Evolutionary conservation across 2,329 filamentous ascomycete species (phyloP), one percentile per base, ranked within the genome.

Genomic region (Arthrobotrys iridis): DNA sequence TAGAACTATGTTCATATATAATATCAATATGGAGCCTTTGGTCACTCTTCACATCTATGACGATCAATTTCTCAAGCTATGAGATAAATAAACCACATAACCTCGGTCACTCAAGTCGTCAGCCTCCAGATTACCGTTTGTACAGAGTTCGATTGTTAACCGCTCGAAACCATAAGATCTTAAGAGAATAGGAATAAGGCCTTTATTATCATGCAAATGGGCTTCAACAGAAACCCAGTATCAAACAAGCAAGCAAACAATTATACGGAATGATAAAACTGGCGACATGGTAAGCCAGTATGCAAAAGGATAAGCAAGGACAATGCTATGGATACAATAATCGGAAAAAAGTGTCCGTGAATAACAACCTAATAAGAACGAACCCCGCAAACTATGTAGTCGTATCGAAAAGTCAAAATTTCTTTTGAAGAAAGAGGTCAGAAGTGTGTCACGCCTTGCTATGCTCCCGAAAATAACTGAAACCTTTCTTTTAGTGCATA

Each of bases 391-490:
- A 57, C 52, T 41, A 74, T 74, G 65, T 70, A 70, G 60, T 30
- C 57, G 43, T 57, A 35, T 52, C 3, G 24, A 52, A 52, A 70
- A 62, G 52, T 33, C 2, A n/a, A 62, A 45, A 45, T 15, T 37
- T 62, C 35, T 70, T 70, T 70, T 35, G 11, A 37, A 57, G 13
- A 13, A 74, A 74, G 7, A 66, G 28, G 22, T 43, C 8, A 52
- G 50, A 60, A 67, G 37, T 30, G 48, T 65, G 26, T 57, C 58
- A 75, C 71, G 71, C 70, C 70, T 40, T 75, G 70, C 71, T 68
- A 75, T 75, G 71, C 71, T 68, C 37, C 37, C 50, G 28, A 55
- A 55, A 55, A 50, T 68, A 67, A 75, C 24, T 43, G 41, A 48
- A 41, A 45, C 26, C 40, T 55, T 67, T 62, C 55, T 48, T 59